Evolutionary conservation across 306 rosid genomes (phyloP).

Genomic region (Vigna unguiculata): DNA sequence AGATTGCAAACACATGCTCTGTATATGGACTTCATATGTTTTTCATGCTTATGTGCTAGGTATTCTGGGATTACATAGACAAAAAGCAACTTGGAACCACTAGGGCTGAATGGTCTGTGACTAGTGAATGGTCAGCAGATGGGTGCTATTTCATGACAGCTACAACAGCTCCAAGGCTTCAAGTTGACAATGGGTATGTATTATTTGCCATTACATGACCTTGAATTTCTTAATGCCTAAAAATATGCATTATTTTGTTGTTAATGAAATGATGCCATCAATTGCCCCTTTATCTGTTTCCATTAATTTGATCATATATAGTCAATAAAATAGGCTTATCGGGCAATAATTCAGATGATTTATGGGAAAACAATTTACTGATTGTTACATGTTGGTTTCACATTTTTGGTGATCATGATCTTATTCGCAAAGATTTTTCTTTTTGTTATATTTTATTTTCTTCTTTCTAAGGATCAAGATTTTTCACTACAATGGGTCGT

Average conservation of each 20-base stretch:
- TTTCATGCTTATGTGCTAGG: conserved; percentile 57
- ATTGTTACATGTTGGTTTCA: conserved; percentile 36
- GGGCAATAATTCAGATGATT: conserved; percentile 16
- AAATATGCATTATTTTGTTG: conserved; percentile 31
- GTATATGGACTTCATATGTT: conserved; percentile 33
- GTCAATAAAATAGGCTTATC: conserved; percentile 3
- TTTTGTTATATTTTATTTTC: neutral
- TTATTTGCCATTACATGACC: conserved; percentile 27
- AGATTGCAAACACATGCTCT: conserved; percentile 30
- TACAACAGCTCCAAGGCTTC: conserved; percentile 97
- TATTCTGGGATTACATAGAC: conserved; percentile 87
- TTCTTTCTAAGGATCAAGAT: conserved; percentile 71
- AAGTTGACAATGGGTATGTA: conserved; percentile 92
- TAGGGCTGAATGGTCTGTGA: conserved; percentile 89
- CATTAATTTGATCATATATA: conserved; percentile 25
- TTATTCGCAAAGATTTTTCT: conserved; percentile 10
- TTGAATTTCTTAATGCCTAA: conserved; percentile 27
- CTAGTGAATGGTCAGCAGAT: conserved; percentile 97
- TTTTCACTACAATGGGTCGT: conserved; percentile 81
- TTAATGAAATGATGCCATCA: conserved; percentile 22
- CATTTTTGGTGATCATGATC: conserved; percentile 1
- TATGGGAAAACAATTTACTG: conserved; percentile 30
- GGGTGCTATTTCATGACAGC: conserved; percentile 98
- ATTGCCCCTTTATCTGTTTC: conserved; percentile 30
- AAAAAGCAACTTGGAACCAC: conserved; percentile 74